Evolutionary conservation across 768 basidiomycete genomes (phyloP), one percentile per base, ranked within the genome.

Genomic region (Botryobasidium botryosum): DNA sequence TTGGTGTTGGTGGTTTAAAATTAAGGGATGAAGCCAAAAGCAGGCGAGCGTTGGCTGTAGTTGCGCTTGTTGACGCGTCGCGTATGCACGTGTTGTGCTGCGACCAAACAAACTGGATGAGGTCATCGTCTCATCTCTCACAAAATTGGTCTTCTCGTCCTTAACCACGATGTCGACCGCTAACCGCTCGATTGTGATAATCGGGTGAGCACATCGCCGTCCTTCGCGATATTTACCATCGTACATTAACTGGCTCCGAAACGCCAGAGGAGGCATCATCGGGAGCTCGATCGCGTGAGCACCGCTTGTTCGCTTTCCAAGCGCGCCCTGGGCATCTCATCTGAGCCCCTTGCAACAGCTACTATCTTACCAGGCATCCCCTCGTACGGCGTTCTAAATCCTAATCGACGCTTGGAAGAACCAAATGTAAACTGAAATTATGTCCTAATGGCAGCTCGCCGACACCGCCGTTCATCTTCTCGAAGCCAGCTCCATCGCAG

Each of bases 311-410:
- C 41, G 2, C 5, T 33, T 12, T 46, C n/a, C 18, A 24, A 24
- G n/a, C 26, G 1, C 20, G 17, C 15, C 15, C 23, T 32, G 36
- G 18, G 15, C 45, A 32, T 25, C 27, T 25, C 25, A 31, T 46
- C 23, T 45, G 23, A 10, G 27, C 13, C 6, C 4, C 6, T 3
- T 17, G 6, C 18, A 32, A 3, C 17, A 50, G 49, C 12, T 65
- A 60, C 52, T 64, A 56, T 49, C 54, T 61, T 31, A 46, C 61
- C 2, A 44, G 37, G 1, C 52, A 54, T 44, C 53, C 57, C 5
- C 36, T 26, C 6, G 43, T 51, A 6, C 40, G 44, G 5, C 36
- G 4, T n/a, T 27, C 13, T 15, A 23, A 18, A 5, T 27, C 31
- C 5, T 32, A 26, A 3, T 6, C 10, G 17, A 20, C 8, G 7